A percentile compares a stretch with the other conserved stretches of the same genome.
Conservation (phyloP, 805 yeast species). For the Brettanomyces naardenensis region DNA sequence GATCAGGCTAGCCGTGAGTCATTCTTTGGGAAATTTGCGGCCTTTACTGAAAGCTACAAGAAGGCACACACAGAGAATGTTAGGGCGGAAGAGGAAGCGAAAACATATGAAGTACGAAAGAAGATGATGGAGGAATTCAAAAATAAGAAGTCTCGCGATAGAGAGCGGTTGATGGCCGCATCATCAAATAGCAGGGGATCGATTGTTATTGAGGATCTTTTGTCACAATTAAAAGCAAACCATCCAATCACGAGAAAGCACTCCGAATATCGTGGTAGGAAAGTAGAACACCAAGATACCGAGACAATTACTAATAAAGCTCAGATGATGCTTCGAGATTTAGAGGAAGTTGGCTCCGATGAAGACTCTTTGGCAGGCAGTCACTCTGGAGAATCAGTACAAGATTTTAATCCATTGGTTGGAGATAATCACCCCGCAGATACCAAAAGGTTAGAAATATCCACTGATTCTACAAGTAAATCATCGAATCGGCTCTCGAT, state of each 20-base stretch:
- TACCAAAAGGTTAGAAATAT: neutral
- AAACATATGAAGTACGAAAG: slow-evolving; percentile 58
- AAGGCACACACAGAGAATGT: slow-evolving; percentile 59
- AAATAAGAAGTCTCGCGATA: slow-evolving; percentile 9
- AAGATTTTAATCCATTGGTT: neutral
- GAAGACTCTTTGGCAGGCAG: neutral
- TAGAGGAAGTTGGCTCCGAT: slow-evolving; percentile 1
- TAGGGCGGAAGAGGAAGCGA: slow-evolving; percentile 59
- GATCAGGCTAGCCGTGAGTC: slow-evolving; percentile 47
- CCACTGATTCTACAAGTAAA: slow-evolving; percentile 1
- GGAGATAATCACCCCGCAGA: slow-evolving; percentile 1
- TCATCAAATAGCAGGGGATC: slow-evolving; percentile 3
- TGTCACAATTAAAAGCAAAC: slow-evolving; percentile 16
- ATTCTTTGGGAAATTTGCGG: slow-evolving; percentile 55
- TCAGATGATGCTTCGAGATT: slow-evolving; percentile 15
- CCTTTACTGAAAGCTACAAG: slow-evolving; percentile 53
- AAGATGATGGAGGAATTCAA: slow-evolving; percentile 36
- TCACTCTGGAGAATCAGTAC: neutral
- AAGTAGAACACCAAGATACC: slow-evolving; percentile 10
- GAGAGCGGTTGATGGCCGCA: slow-evolving; percentile 3
- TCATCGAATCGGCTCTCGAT: slow-evolving; percentile 4
- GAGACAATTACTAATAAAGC: slow-evolving; percentile 13
- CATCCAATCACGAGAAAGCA: slow-evolving; percentile 2
- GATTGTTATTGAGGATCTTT: slow-evolving; percentile 16
- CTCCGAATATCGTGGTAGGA: slow-evolving; percentile 1